Base-by-base conservation (phyloP, 108 stramenopile genomes). In the Aureococcus anophagefferens region DNA sequence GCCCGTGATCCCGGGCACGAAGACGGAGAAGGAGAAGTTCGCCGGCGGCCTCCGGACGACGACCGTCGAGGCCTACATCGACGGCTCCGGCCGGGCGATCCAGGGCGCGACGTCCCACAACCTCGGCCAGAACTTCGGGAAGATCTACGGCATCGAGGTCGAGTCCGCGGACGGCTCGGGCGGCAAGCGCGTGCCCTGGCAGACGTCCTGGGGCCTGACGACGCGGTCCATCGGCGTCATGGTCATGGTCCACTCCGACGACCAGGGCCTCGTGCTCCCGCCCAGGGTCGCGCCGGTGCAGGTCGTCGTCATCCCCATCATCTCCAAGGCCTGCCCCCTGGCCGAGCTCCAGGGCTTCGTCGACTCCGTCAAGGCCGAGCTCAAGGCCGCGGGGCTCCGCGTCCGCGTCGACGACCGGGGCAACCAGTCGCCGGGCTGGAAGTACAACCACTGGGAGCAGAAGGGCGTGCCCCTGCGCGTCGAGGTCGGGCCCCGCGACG, bases 381-480 rank as follows among this genome's bases (percentile, higher is more conserved):
- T 93, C 77, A 69, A 86, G 63, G 79, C 75, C 0, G 74, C 80
- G 46, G 87, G 86, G 70, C 72, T 98, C 33, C 88, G 99, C 31
- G 90, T 85, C 68, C 92, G 95, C 71, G 86, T 87, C 64, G 99
- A 99, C 75, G 91, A 91, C 82, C 87, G 98, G 31, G 67, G 66
- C 65, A 90, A 96, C 80, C 96, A 98, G 86, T 96, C 94, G 63
- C 94, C 97, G 40, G 99, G 97, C 30, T 98, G 97, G 97, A 99
- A 99, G 84, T 99, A 94, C 81, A 93, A 94, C 72, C 96, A 99
- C 74, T 99, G 96, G 96, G 99, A 99, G 82, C 97, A 97, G 79
- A 98, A 98, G 83, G 99, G 97, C 71, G 99, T 99, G 65, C 99
- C 99, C 66, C 81, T 99, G 63, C 93, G 99, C 51, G 80, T 98